Base-by-base conservation (phyloP, 2,329 filamentous ascomycete species). In the Fragosphaeria purpurea region DNA sequence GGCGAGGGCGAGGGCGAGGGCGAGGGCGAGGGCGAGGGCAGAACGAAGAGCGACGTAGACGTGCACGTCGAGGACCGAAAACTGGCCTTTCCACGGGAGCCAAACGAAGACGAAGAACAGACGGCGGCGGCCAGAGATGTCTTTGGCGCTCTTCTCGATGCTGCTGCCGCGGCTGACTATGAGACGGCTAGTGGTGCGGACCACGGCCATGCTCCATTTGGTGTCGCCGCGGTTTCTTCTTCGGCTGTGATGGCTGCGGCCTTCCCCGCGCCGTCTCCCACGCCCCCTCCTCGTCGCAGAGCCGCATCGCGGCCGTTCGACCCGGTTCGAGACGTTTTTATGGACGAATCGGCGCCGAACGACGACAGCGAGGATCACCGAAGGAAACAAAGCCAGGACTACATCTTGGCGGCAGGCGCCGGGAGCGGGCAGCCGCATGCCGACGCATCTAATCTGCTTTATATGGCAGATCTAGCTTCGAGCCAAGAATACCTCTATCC, bases 271-370 rank as follows among this genome's bases (percentile, higher is more conserved):
- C 33, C 51, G 6, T 13, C 44, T 35, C 12, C 49, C 0, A 30
- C 38, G 3, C 11, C 45, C 5, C 40, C 52, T 5, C 39, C 43
- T 5, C 46, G 47, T 1, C 53, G 53, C 2, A 50, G 51, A 5
- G 58, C 53, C 11, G 56, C 51, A n/a, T 66, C 68, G 9, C 63
- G 67, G 31, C 68, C 69, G 0, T 73, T 72, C 52, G 70, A 73
- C 55, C 69, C 70, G 2, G 68, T 73, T 31, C 60, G 70, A 42
- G 69, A 73, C 47, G 65, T 71, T 6, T 70, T 72, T 47, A 44
- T 53, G 49, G 50, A 54, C 41, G 58, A 64, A 8, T 54, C 66
- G 6, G 53, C 59, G 7, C 56, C 60, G 10, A n/a, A 38, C 22
- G 13, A 30, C 12, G 37, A 40, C 9, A 44, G 48, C 7, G 34